Evolutionary conservation across 306 rosid genomes (phyloP).

Genomic region (Glycine soja): DNA sequence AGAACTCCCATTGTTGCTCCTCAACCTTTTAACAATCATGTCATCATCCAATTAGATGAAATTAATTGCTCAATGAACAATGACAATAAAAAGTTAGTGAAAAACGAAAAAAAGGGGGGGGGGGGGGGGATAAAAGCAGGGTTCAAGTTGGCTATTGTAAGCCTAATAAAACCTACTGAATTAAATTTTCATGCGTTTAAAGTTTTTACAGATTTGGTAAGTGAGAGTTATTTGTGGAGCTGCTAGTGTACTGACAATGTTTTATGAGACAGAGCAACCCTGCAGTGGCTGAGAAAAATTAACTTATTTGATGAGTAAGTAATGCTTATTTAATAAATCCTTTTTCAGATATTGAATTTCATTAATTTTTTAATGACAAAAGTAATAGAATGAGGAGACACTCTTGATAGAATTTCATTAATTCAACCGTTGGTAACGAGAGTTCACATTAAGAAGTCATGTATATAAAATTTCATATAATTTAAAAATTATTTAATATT

Average conservation of each 20-base stretch:
- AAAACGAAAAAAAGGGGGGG: not conserved
- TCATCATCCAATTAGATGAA: conserved; percentile 16
- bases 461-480: no score
- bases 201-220: no score
- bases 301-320: no score
- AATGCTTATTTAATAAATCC: no score
- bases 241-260: conserved; percentile 19
- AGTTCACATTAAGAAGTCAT: no score
- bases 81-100: not conserved
- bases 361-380: no score
- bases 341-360: no score
- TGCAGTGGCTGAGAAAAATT: not conserved
- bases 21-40: not conserved
- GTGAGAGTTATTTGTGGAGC: not conserved
- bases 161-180: conserved; percentile 37
- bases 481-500: no score
- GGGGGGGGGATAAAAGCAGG: not conserved
- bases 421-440: no score
- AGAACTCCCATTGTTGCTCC: conserved; percentile 33
- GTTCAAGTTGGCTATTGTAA: conserved; percentile 27
- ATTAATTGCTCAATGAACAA: not conserved
- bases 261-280: conserved; percentile 26
- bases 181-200: conserved; percentile 5
- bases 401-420: no score
- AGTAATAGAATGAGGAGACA: no score